Conservation (phyloP, 2,329 filamentous ascomycete species). For the Byssochlamys sp. region DNA sequence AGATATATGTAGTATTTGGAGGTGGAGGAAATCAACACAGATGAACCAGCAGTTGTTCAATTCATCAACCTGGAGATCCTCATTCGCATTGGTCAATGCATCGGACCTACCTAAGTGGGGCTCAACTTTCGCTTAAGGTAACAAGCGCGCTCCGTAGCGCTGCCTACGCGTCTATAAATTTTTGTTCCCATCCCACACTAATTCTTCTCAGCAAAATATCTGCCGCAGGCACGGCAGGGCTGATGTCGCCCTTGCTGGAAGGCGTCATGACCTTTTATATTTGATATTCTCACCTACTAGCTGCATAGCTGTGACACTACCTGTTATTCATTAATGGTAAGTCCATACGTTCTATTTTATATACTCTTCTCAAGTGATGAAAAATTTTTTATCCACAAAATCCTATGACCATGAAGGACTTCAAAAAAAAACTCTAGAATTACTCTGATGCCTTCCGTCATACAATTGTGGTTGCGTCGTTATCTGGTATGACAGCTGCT, state of each 20-base stretch:
- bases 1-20: too few relatives aligned
- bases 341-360: neutral
- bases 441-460: slow-evolving; percentile 40
- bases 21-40: too few relatives aligned
- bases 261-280: too few relatives aligned
- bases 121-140: neutral
- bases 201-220: neutral
- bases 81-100: neutral
- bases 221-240: neutral
- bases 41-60: too few relatives aligned
- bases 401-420: slow-evolving; percentile 49
- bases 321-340: neutral
- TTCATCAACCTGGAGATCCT: neutral
- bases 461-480: slow-evolving; percentile 1
- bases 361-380: slow-evolving; percentile 27
- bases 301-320: neutral
- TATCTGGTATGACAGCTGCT: neutral
- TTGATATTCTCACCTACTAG: neutral
- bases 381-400: slow-evolving; percentile 43
- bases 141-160: neutral
- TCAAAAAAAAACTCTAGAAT: slow-evolving; percentile 42
- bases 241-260: neutral
- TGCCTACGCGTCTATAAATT: neutral
- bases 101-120: neutral
- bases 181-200: slow-evolving; percentile 1